Evolutionary conservation across 345 rosid genomes (phyloP).

Genomic region (Litchi chinensis): DNA sequence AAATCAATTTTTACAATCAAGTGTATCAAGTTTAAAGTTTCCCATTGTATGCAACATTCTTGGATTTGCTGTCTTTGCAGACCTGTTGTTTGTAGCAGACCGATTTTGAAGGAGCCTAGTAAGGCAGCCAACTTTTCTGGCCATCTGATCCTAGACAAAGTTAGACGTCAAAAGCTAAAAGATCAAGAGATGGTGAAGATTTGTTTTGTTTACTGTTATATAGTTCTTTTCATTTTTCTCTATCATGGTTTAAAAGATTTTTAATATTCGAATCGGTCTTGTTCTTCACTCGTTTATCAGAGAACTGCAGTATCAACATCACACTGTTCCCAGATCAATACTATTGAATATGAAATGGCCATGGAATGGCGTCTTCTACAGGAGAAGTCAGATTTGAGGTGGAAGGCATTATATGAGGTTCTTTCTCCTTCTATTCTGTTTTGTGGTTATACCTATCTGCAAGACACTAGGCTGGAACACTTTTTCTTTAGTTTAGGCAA

Average conservation of each 20-base stretch:
- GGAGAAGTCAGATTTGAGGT: constrained; percentile 27
- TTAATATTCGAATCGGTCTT: neutral
- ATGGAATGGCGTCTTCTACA: constrained; percentile 41
- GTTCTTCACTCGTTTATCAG: constrained; percentile 14
- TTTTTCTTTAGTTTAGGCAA: neutral
- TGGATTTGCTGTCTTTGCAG: constrained; percentile 28
- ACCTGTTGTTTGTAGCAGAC: constrained; percentile 29
- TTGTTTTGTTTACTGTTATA: neutral
- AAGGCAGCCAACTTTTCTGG: constrained; percentile 28
- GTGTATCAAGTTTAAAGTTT: neutral
- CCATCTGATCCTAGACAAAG: constrained; percentile 29
- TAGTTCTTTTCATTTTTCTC: neutral
- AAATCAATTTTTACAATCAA: neutral
- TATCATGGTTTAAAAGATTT: neutral
- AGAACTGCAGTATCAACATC: constrained; percentile 45
- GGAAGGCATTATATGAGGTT: constrained; percentile 45
- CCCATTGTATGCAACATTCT: neutral
- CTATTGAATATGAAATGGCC: constrained; percentile 41
- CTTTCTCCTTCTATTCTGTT: neutral
- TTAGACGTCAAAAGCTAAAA: constrained; percentile 18
- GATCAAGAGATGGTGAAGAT: constrained; percentile 31
- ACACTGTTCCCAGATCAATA: constrained; percentile 48
- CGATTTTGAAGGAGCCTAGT: constrained; percentile 9
- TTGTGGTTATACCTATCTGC: neutral
- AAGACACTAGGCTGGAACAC: neutral